A percentile compares a stretch with the other conserved stretches of the same genome.
Evolutionary conservation across 345 rosid genomes (phyloP).

Genomic region (Carallia pectinifolia): DNA sequence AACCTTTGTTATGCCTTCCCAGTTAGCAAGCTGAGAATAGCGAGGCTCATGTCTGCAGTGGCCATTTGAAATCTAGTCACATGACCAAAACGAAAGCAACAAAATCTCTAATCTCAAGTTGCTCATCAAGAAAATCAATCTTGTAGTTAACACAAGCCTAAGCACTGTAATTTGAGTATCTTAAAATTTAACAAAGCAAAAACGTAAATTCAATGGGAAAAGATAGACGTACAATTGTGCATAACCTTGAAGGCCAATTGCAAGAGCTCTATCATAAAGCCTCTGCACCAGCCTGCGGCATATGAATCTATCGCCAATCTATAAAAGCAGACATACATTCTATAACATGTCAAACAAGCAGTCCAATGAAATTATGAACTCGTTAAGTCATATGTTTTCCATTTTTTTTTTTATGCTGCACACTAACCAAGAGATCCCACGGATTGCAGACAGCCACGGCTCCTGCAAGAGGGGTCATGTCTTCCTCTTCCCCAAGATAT

Average conservation of each 20-base stretch:
- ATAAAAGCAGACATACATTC: constrained; percentile 23
- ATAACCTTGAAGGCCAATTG: constrained; percentile 89
- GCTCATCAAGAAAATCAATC: neutral
- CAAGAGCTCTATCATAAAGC: constrained; percentile 75
- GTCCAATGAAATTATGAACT: neutral
- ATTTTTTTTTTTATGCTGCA: too few species aligned
- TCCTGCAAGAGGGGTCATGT: constrained; percentile 65
- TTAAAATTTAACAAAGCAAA: neutral
- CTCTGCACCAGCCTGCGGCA: constrained; percentile 65
- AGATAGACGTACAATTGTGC: constrained; percentile 70
- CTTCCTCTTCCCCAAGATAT: constrained; percentile 90
- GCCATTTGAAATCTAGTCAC: constrained; percentile 18
- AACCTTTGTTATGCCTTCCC: constrained; percentile 94
- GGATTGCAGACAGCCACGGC: constrained; percentile 86
- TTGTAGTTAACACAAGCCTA: neutral
- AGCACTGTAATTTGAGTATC: neutral
- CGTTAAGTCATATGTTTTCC: too few species aligned
- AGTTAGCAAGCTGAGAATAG: constrained; percentile 80
- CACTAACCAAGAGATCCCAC: constrained; percentile 93
- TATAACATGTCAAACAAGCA: neutral
- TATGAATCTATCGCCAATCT: constrained; percentile 90
- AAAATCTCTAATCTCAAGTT: neutral
- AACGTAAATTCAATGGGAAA: neutral
- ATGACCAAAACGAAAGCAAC: neutral
- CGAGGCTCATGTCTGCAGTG: constrained; percentile 81